Evolutionary conservation across 2,329 filamentous ascomycete species (phyloP), one percentile per base, ranked within the genome.

Genomic region (Hymenoscyphus albidus): DNA sequence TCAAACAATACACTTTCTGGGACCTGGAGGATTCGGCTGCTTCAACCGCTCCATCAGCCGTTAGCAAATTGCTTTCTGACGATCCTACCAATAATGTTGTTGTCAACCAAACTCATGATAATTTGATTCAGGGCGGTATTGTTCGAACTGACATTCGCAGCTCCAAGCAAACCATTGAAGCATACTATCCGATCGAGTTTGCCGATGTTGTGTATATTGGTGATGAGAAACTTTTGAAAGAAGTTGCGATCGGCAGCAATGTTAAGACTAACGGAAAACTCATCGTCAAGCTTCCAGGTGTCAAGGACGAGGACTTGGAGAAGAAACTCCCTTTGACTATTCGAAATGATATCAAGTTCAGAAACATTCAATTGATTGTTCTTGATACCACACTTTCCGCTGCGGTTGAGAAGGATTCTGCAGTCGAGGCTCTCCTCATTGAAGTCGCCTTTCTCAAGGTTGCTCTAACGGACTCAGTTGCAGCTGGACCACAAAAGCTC

Each of bases 1-100:
- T 88, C 22, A 85, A 91, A 76, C 91, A 98, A 78, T 98, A 95
- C 80, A 89, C 88, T 13, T 97, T 99, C 84, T 98, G 93, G 93
- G 91, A 97, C 71, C 76, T 91, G 51, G 94, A 97, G 74, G 85
- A 88, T 76, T 93, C 93, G 35, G 78, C 81, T 1, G 84, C 89
- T 61, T 82, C 83, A 61, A 81, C 81, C 65, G 88, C 92, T 0
- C 88, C 92, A 12, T 78, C 84, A 27, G 84, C 81, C 44, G 75
- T 88, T 35, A 83, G 83, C 68, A 81, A 78, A 64, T 74, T 87
- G 13, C 85, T 82, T 82, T 94, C 88, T 82, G 88, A 89, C 82
- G 93, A 85, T 77, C 91, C 80, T 77, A 90, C 80, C 77, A 83
- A 73, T 73, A 86, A 88, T 69, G 79, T 89, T 69, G 83, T 84